Conservation (phyloP, 768 basidiomycete species). For the Boletus pseudo-olivaceus region DNA sequence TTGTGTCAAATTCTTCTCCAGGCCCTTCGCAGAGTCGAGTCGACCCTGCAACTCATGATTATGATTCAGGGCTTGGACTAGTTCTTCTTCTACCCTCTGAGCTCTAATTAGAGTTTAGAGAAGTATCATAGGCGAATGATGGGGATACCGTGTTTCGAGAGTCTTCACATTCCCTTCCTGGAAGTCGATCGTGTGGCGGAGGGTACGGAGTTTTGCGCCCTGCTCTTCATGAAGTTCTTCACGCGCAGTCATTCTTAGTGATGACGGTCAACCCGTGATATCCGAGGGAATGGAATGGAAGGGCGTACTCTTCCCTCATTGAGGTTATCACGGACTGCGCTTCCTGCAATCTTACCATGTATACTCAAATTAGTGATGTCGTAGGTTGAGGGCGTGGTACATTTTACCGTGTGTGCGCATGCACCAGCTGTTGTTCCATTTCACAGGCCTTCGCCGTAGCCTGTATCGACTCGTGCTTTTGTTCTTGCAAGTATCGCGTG, state of each 20-base stretch:
- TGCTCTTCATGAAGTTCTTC: conserved; percentile 25
- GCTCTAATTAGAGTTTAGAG: conserved; percentile 17
- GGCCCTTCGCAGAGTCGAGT: conserved; percentile 20
- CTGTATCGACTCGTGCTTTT: conserved; percentile 28
- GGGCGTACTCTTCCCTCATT: conserved; percentile 30
- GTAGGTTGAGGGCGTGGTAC: not conserved
- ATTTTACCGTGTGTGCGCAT: conserved; percentile 23
- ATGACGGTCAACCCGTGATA: conserved; percentile 10
- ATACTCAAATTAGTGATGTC: conserved; percentile 11
- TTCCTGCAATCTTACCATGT: conserved; percentile 24
- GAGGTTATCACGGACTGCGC: conserved; percentile 23
- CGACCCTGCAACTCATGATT: conserved; percentile 29
- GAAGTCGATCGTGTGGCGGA: conserved; percentile 30
- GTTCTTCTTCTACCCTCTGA: conserved; percentile 19
- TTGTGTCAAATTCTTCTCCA: conserved; percentile 24
- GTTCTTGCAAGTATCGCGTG: conserved; percentile 24
- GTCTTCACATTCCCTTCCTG: conserved; percentile 28
- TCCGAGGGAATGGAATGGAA: conserved; percentile 21
- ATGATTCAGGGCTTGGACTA: conserved; percentile 15
- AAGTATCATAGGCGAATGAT: not conserved
- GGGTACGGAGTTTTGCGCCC: conserved; percentile 25
- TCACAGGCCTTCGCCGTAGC: conserved; percentile 19
- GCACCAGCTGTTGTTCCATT: conserved; percentile 26
- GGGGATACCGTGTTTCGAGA: conserved; percentile 25
- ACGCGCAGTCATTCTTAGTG: conserved; percentile 20